These are phyloP conservation scores for Fraxinus baroniana DNA, from an alignment of 305 asterid genomes.

Conservation along the genomic window DNA sequence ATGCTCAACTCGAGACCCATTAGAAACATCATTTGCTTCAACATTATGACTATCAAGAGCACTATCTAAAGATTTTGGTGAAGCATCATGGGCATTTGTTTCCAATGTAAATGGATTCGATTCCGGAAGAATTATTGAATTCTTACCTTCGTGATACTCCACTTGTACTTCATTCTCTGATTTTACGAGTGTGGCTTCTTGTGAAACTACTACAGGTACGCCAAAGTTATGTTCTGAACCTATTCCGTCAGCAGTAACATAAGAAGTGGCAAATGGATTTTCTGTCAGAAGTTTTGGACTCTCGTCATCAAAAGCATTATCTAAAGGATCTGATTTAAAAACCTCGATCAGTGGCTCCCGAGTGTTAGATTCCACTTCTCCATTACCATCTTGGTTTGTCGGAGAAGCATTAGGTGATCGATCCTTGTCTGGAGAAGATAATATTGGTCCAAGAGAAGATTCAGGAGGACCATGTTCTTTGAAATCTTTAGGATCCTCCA, in stretches of 20 bases:
- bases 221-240: background rate
- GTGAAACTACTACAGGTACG: background rate
- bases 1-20: constrained; percentile 29
- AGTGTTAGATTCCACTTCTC: constrained; percentile 8
- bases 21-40: constrained; percentile 22
- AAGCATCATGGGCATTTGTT: constrained; percentile 21
- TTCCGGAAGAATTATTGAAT: constrained; percentile 8
- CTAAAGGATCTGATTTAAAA: constrained; percentile 7
- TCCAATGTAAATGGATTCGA: constrained; percentile 25
- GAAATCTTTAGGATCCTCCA: constrained; percentile 49
- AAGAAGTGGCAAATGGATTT: constrained; percentile 11
- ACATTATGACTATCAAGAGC: background rate
- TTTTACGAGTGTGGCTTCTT: background rate
- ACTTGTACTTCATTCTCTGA: background rate
- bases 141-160: constrained; percentile 23
- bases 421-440: constrained; percentile 31
- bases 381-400: constrained; percentile 15
- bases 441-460: constrained; percentile 28
- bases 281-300: background rate
- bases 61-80: constrained; percentile 13
- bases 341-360: background rate
- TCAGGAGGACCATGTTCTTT: constrained; percentile 39
- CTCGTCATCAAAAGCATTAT: constrained; percentile 10
- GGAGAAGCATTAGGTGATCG: constrained; percentile 19
- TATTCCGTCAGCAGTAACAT: constrained; percentile 6